phyloP scores from a whole-genome alignment of 257 asterid species.

The Linderniella brevidens region DNA sequence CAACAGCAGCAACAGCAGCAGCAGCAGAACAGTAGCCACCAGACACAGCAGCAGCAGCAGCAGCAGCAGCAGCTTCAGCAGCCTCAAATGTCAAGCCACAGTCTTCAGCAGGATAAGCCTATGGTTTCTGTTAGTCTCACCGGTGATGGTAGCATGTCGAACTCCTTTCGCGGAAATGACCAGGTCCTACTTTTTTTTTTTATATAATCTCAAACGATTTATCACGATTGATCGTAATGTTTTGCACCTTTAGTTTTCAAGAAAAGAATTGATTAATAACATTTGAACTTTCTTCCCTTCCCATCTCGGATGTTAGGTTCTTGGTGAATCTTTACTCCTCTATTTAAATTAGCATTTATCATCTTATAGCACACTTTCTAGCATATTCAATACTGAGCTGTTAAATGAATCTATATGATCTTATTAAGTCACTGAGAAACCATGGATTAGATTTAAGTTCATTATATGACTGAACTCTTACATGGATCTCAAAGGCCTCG shows the following conservation, averaged over 20 bases:
- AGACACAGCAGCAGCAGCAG: constrained; percentile 53
- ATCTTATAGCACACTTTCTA: background rate
- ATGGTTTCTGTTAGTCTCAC: constrained; percentile 52
- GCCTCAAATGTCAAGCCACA: constrained; percentile 73
- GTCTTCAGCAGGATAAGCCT: constrained; percentile 69
- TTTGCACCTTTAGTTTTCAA: too few species aligned
- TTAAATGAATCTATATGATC: constrained; percentile 23
- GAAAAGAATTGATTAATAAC: background rate
- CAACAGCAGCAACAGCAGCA: constrained; percentile 15
- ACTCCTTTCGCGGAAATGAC: constrained; percentile 72
- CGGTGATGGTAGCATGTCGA: constrained; percentile 84
- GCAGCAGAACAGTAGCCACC: constrained; percentile 39
- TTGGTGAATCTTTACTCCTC: too few species aligned
- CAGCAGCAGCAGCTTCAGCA: constrained; percentile 74
- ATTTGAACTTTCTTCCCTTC: background rate
- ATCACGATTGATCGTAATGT: background rate
- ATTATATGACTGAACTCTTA: too few species aligned
- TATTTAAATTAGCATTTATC: too few species aligned
- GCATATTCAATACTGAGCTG: constrained; percentile 8
- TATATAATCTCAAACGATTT: background rate
- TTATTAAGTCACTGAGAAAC: too few species aligned
- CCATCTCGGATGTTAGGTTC: too few species aligned
- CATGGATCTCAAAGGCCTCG: constrained; percentile 44
- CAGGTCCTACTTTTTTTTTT: constrained; percentile 37
- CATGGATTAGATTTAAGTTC: too few species aligned